These are phyloP conservation scores for Aspergillus sparsus DNA, from an alignment of 495 filamentous ascomycete species.

Conservation along the genomic window DNA sequence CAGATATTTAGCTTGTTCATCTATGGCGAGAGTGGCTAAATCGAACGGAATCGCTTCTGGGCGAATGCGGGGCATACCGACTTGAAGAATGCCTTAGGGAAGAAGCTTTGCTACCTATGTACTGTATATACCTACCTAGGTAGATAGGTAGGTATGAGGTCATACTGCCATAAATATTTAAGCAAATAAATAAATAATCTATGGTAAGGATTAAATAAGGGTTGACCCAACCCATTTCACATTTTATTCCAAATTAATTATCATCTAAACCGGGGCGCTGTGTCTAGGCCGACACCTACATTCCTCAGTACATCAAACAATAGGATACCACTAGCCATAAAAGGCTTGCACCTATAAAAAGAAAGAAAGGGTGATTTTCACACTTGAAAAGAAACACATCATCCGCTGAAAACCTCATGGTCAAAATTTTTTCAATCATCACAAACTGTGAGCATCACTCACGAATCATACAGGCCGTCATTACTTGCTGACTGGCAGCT, in stretches of 20 bases:
- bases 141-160: background rate
- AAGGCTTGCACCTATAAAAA: background rate
- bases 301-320: background rate
- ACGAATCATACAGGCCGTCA: conserved; percentile 31
- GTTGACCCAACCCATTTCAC: background rate
- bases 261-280: background rate
- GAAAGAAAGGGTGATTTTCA: background rate
- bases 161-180: background rate
- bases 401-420: background rate
- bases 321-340: background rate
- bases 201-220: background rate
- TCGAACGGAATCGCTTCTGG: no score
- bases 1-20: no score
- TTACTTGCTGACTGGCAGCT: conserved; percentile 40
- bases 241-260: conserved; percentile 6
- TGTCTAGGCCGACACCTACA: conserved; percentile 1
- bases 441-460: conserved; percentile 29
- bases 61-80: no score
- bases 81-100: no score
- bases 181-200: background rate
- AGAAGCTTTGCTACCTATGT: no score
- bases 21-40: no score
- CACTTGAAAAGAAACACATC: background rate
- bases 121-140: background rate
- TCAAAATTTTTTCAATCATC: conserved; percentile 22